phyloP scores from a whole-genome alignment of 345 rosid genomes.

The Stellera chamaejasme region DNA sequence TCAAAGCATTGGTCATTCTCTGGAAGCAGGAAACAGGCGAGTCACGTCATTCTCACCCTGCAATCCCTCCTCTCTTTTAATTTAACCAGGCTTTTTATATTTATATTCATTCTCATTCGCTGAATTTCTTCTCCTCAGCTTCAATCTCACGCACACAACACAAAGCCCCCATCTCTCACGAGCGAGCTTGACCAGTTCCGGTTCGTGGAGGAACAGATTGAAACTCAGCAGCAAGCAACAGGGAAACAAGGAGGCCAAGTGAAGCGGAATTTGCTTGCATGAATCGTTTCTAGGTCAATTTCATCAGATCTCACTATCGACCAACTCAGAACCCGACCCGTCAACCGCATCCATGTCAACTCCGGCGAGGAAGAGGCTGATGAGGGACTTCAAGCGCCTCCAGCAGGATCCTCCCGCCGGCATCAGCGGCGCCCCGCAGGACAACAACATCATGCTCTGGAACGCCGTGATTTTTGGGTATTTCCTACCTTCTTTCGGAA shows the following conservation, averaged over 20 bases:
- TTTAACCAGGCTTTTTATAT: neutral
- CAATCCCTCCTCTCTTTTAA: neutral
- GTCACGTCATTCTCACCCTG: neutral
- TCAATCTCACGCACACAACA: too few species aligned
- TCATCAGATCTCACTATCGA: neutral
- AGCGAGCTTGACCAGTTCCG: neutral
- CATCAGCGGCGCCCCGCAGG: constrained; percentile 64
- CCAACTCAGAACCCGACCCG: neutral
- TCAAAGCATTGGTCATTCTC: neutral
- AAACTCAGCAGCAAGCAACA: neutral
- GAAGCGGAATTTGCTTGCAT: neutral
- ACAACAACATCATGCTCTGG: constrained; percentile 57
- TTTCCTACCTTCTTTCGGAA: neutral
- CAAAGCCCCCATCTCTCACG: neutral
- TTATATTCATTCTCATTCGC: neutral
- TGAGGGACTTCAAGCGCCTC: constrained; percentile 61
- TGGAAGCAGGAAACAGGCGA: neutral
- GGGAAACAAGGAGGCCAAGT: neutral
- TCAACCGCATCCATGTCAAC: constrained; percentile 35
- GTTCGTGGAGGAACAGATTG: neutral
- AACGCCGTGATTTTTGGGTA: constrained; percentile 67
- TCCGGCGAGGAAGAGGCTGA: constrained; percentile 69
- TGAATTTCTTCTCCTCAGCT: neutral
- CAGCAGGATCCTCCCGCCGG: constrained; percentile 73
- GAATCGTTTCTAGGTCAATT: constrained; percentile 3